These are phyloP conservation scores for Fraxinus excelsior DNA, from an alignment of 257 asterid genomes.

Conservation along the genomic window DNA sequence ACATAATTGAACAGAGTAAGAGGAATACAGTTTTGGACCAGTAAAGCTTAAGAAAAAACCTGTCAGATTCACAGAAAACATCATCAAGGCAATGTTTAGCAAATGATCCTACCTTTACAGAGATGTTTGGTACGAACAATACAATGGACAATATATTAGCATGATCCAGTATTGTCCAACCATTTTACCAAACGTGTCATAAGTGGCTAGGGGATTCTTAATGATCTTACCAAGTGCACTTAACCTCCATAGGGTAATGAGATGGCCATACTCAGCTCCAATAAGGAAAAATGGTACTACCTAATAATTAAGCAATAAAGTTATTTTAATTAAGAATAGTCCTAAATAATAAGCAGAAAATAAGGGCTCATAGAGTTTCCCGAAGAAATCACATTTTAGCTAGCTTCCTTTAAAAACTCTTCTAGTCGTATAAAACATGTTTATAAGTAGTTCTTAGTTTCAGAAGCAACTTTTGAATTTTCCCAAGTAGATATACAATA, in stretches of 20 bases:
- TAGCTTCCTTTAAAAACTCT: no score
- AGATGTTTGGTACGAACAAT: not conserved
- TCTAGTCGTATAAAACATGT: no score
- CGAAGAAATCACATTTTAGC: no score
- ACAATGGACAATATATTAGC: not conserved
- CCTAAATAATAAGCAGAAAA: slow-evolving; percentile 43
- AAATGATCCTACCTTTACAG: not conserved
- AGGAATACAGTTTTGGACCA: slow-evolving; percentile 60
- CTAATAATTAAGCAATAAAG: slow-evolving; percentile 30
- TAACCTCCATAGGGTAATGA: slow-evolving; percentile 74
- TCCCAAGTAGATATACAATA: not conserved
- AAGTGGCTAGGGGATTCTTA: not conserved
- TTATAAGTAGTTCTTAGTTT: no score
- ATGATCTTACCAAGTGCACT: slow-evolving; percentile 68
- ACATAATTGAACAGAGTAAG: slow-evolving; percentile 51
- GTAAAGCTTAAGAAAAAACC: slow-evolving; percentile 84
- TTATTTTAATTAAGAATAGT: slow-evolving; percentile 52
- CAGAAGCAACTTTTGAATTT: no score
- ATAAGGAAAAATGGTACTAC: slow-evolving; percentile 70
- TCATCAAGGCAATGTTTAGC: not conserved
- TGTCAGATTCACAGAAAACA: slow-evolving; percentile 30
- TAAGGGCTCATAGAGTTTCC: not conserved
- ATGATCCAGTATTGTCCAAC: no score
- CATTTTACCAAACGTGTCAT: not conserved
- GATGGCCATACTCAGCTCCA: slow-evolving; percentile 93